A percentile compares a stretch with the other conserved stretches of the same genome.
These are phyloP conservation scores for Penicillium goetzii DNA, from an alignment of 495 filamentous ascomycete genomes.

Conservation along the genomic window DNA sequence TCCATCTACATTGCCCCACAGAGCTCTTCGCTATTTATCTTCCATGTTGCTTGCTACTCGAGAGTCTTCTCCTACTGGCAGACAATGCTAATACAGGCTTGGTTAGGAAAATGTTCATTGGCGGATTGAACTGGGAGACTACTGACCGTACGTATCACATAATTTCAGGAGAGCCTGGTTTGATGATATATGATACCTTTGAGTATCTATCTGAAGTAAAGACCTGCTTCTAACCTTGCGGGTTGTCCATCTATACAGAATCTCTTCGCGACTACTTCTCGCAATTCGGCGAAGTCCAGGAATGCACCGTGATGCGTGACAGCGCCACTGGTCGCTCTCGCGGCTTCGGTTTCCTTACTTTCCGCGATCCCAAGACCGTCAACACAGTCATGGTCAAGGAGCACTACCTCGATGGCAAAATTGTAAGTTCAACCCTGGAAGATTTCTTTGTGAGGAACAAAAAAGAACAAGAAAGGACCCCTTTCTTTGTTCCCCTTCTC, in stretches of 20 bases:
- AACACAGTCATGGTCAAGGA: conserved; percentile 99
- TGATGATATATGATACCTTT: neutral
- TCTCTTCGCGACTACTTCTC: conserved; percentile 98
- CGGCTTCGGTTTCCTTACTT: conserved; percentile 96
- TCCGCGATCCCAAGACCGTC: conserved; percentile 94
- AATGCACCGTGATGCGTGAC: conserved; percentile 98
- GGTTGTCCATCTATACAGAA: conserved; percentile 56
- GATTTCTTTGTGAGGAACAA: neutral
- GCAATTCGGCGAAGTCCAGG: conserved; percentile 93
- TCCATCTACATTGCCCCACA: neutral
- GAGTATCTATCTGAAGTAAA: conserved; percentile 1
- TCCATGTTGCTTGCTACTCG: neutral
- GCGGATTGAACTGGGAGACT: conserved; percentile 98
- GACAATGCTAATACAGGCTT: conserved; percentile 27
- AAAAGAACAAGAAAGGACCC: neutral
- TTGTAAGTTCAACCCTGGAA: conserved; percentile 62
- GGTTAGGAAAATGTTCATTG: conserved; percentile 98
- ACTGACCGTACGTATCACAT: conserved; percentile 77
- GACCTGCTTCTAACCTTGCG: neutral
- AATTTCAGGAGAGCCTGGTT: neutral
- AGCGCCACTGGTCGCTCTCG: conserved; percentile 90
- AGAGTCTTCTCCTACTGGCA: neutral
- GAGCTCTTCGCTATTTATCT: neutral
- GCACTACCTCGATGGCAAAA: conserved; percentile 96
- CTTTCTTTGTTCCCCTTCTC: neutral